A percentile compares a stretch with the other conserved stretches of the same genome.
phyloP scores from a whole-genome alignment of 2,329 filamentous ascomycete species.

The Microcyclospora pomicola region DNA sequence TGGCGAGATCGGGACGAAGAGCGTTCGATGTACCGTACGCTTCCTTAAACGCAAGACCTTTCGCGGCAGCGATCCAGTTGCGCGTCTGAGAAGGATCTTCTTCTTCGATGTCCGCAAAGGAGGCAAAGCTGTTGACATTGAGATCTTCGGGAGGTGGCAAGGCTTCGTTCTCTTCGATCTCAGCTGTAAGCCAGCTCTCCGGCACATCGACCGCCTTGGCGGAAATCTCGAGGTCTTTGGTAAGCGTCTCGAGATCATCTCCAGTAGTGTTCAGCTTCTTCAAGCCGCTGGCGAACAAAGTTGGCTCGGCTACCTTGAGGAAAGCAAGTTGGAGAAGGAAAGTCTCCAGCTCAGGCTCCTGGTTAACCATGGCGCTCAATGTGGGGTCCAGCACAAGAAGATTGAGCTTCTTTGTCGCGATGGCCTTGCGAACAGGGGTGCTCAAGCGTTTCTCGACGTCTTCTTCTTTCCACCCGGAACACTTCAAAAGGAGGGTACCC shows the following conservation, averaged over 20 bases:
- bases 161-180: slow-evolving; percentile 42
- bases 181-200: slow-evolving; percentile 62
- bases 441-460: slow-evolving; percentile 81
- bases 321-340: slow-evolving; percentile 71
- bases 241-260: slow-evolving; percentile 49
- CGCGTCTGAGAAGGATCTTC: slow-evolving; percentile 55
- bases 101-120: slow-evolving; percentile 61
- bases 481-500: slow-evolving; percentile 60
- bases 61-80: slow-evolving; percentile 73
- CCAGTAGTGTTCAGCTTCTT: slow-evolving; percentile 52
- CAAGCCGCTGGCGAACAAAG: slow-evolving; percentile 46
- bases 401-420: slow-evolving; percentile 55
- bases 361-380: slow-evolving; percentile 52
- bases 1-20: slow-evolving; percentile 72
- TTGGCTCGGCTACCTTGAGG: slow-evolving; percentile 59
- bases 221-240: slow-evolving; percentile 48
- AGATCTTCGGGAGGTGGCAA: slow-evolving; percentile 48
- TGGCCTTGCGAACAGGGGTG: slow-evolving; percentile 51
- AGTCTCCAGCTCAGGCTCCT: slow-evolving; percentile 46
- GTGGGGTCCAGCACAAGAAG: slow-evolving; percentile 65
- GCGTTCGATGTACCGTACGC: slow-evolving; percentile 61
- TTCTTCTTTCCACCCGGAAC: slow-evolving; percentile 70
- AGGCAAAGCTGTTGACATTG: slow-evolving; percentile 66
- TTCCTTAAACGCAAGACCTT: slow-evolving; percentile 86
- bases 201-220: slow-evolving; percentile 64